These are phyloP conservation scores for Taxillus chinensis DNA, from an alignment of 164 flowering plant species.

Conservation along the genomic window DNA sequence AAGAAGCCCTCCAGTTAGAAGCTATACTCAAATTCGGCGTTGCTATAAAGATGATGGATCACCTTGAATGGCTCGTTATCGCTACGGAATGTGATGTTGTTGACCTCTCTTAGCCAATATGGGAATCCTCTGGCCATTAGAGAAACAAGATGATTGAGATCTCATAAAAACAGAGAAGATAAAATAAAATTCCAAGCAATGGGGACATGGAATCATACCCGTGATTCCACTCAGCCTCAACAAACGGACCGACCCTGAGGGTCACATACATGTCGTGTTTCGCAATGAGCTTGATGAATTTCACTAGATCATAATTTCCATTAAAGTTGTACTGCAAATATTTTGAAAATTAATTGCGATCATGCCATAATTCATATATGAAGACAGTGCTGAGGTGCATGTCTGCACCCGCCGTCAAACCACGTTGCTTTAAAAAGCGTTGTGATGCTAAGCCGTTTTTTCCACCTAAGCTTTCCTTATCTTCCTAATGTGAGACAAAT, in stretches of 20 bases:
- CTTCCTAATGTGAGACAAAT: too few species aligned
- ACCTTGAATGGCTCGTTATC: slow-evolving; percentile 5
- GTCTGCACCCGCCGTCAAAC: too few species aligned
- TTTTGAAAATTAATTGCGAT: too few species aligned
- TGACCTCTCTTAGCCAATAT: background rate
- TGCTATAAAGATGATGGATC: background rate
- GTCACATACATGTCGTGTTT: slow-evolving; percentile 27
- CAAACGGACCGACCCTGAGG: slow-evolving; percentile 47
- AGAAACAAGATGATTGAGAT: too few species aligned
- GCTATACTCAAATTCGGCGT: too few species aligned
- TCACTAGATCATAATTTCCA: slow-evolving; percentile 34
- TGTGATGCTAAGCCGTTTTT: too few species aligned
- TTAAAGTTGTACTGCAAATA: slow-evolving; percentile 27
- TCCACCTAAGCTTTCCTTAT: too few species aligned
- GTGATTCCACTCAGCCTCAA: slow-evolving; percentile 56
- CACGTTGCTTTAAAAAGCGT: too few species aligned
- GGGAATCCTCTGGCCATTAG: background rate
- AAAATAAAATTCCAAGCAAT: background rate
- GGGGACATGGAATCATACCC: slow-evolving; percentile 22
- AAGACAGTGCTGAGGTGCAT: too few species aligned
- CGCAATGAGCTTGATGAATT: slow-evolving; percentile 29
- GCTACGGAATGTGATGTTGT: background rate
- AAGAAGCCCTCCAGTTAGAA: background rate
- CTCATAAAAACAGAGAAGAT: slow-evolving; percentile 1
- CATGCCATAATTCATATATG: too few species aligned